Evolutionary conservation across 2,329 filamentous ascomycete species (phyloP).

Genomic region (Pyrenophora seminiperda): DNA sequence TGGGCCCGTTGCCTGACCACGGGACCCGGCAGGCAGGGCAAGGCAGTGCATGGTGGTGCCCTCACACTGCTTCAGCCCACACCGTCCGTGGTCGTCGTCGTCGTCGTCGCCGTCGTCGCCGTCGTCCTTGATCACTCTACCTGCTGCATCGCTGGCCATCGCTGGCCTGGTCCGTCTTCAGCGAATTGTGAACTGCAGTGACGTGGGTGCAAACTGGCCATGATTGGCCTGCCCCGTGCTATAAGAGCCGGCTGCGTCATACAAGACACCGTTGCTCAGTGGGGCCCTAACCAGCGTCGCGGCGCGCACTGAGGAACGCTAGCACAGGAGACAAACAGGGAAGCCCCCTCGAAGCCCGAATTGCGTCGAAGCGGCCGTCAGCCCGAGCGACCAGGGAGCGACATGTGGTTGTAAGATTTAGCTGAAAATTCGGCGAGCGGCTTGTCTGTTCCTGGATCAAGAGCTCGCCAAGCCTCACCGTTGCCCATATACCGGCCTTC

Average conservation of each 20-base stretch:
- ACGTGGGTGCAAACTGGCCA: neutral
- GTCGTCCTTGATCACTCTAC: neutral
- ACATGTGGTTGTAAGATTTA: constrained; percentile 15
- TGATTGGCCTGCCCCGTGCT: constrained; percentile 10
- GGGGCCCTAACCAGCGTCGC: constrained; percentile 15
- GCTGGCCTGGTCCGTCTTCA: neutral
- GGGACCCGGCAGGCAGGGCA: constrained; percentile 2
- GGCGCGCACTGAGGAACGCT: constrained; percentile 10
- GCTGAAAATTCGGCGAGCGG: constrained; percentile 14
- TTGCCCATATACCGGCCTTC: constrained; percentile 8
- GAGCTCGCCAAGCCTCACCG: constrained; percentile 5
- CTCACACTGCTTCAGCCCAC: neutral
- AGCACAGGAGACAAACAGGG: constrained; percentile 16
- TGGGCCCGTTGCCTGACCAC: constrained; percentile 1
- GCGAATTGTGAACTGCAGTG: neutral
- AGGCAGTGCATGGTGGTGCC: constrained; percentile 2
- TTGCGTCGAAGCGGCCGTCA: constrained; percentile 9
- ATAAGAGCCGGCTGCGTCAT: constrained; percentile 13
- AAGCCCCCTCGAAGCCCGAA: constrained; percentile 14
- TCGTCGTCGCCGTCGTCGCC: neutral
- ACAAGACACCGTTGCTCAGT: constrained; percentile 12
- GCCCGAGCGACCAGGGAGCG: constrained; percentile 11
- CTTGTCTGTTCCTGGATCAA: constrained; percentile 15
- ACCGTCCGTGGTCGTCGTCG: neutral
- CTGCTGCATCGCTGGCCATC: neutral